These are phyloP conservation scores for Arabis alpina DNA, from an alignment of 345 rosid genomes.

Conservation along the genomic window DNA sequence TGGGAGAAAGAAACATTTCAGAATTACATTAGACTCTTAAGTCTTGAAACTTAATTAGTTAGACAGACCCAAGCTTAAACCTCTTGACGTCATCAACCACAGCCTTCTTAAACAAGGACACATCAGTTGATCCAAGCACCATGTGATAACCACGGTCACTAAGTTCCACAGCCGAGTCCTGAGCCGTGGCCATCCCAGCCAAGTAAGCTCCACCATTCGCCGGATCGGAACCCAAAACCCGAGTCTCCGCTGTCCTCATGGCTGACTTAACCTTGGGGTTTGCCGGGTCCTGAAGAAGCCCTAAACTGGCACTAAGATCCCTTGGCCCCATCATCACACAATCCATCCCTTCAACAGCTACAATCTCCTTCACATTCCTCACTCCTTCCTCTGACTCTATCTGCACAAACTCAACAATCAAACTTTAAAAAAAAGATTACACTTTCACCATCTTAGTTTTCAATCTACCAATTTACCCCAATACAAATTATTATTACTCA, in stretches of 20 bases:
- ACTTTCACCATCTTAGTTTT: not conserved
- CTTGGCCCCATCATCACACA: constrained; percentile 88
- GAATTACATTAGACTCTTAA: too few species aligned
- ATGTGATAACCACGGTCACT: constrained; percentile 68
- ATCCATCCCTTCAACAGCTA: constrained; percentile 78
- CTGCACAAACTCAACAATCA: not conserved
- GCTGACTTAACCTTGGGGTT: constrained; percentile 60
- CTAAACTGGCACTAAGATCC: constrained; percentile 87
- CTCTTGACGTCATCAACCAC: constrained; percentile 68
- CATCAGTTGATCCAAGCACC: constrained; percentile 67
- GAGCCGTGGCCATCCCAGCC: constrained; percentile 68
- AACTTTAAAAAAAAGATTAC: not conserved
- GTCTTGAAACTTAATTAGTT: too few species aligned
- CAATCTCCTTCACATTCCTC: constrained; percentile 60
- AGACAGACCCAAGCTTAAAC: constrained; percentile 49
- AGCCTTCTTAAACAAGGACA: constrained; percentile 59
- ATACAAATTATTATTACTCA: too few species aligned
- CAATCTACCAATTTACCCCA: not conserved
- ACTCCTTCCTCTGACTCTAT: constrained; percentile 71
- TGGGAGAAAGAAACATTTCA: too few species aligned
- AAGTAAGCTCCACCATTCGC: constrained; percentile 58
- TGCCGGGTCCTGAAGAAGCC: constrained; percentile 76
- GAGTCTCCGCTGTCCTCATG: constrained; percentile 64
- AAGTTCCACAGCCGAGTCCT: constrained; percentile 57
- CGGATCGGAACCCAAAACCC: constrained; percentile 49